phyloP scores from a whole-genome alignment of 73 alveolate species.

The Tetrahymena malaccensis region DNA sequence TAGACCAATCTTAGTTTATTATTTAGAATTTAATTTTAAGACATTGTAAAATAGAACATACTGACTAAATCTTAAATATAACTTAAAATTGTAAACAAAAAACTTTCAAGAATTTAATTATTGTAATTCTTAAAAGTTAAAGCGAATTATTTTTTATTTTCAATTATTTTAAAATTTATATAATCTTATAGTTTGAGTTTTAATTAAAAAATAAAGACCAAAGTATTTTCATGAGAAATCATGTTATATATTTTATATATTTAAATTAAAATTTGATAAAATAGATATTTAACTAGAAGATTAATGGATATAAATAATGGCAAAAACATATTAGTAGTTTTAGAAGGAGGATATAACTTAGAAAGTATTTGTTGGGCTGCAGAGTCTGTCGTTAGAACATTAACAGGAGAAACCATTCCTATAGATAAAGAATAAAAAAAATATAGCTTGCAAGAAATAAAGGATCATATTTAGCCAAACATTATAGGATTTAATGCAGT shows the following conservation, averaged over 20 bases:
- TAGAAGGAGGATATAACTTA: slow-evolving; percentile 37
- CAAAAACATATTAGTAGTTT: slow-evolving; percentile 1
- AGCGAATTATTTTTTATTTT: too few relatives aligned
- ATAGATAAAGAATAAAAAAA: not conserved
- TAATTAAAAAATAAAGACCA: too few relatives aligned
- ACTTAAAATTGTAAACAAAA: too few relatives aligned
- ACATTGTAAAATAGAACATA: too few relatives aligned
- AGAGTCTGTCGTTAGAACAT: not conserved
- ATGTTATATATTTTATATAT: too few relatives aligned
- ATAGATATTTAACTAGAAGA: slow-evolving; percentile 9
- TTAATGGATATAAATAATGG: not conserved
- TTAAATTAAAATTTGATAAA: not conserved
- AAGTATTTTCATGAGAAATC: not conserved
- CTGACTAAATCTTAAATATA: too few relatives aligned
- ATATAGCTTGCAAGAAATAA: not conserved
- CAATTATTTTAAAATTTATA: too few relatives aligned
- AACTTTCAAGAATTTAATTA: too few relatives aligned
- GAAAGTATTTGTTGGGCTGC: slow-evolving; percentile 18
- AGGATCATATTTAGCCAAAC: not conserved
- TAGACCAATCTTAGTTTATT: too few relatives aligned
- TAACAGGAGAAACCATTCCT: slow-evolving; percentile 4
- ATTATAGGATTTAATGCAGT: slow-evolving; percentile 11
- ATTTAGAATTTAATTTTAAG: too few relatives aligned
- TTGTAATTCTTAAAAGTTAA: too few relatives aligned
- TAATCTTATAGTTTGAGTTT: too few relatives aligned